Conservation (phyloP, 257 asterid genomes). For the Scutellaria galericulata region DNA sequence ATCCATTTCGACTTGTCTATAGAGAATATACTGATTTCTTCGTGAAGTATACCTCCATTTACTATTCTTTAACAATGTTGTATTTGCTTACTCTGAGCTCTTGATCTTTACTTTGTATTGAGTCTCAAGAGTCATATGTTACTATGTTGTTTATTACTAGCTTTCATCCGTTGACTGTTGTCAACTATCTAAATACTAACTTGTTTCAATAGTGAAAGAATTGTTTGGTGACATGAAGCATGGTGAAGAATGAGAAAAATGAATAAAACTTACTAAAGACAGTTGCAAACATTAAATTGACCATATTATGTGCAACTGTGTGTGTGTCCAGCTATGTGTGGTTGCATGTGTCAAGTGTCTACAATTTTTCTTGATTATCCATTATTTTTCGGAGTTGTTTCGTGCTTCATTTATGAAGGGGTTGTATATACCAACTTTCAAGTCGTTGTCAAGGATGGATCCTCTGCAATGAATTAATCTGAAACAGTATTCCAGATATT, state of each 20-base stretch:
- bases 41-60: background rate
- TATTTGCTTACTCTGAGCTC: conserved; percentile 9
- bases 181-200: too few species aligned
- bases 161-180: too few species aligned
- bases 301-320: background rate
- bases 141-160: too few species aligned
- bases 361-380: conserved; percentile 4
- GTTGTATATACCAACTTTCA: background rate
- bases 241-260: background rate
- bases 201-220: background rate
- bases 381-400: background rate
- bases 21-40: background rate
- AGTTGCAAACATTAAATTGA: background rate
- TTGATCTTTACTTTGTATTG: conserved; percentile 21
- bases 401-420: background rate
- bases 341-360: background rate
- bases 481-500: conserved; percentile 10
- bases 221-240: conserved; percentile 24
- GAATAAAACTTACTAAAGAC: conserved; percentile 6
- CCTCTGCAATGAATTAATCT: background rate
- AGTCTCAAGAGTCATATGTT: background rate
- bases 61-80: conserved; percentile 1
- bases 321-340: background rate
- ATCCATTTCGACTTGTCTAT: background rate
- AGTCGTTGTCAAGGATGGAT: background rate